phyloP scores from a whole-genome alignment of 139 green algal species.

The Auxenochlorella protothecoides region DNA sequence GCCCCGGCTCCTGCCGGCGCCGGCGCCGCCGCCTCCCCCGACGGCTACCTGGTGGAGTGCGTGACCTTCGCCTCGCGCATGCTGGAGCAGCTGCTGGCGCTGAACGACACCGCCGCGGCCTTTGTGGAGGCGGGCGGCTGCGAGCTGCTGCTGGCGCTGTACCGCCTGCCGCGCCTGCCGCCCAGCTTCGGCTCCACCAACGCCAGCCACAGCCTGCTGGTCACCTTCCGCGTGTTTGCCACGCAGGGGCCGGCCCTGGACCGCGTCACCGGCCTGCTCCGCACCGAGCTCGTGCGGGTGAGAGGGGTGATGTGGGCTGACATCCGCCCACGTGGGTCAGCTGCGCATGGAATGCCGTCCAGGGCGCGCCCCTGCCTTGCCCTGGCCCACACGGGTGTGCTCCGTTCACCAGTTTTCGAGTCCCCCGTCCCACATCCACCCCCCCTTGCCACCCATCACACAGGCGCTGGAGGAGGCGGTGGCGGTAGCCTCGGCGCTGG shows the following conservation, averaged over 20 bases:
- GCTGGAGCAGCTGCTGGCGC: constrained; percentile 76
- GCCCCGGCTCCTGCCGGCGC: background rate
- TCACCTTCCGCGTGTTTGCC: constrained; percentile 55
- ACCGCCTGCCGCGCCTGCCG: constrained; percentile 67
- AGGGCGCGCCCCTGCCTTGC: too few species aligned
- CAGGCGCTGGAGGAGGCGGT: constrained; percentile 26
- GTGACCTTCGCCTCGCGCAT: constrained; percentile 60
- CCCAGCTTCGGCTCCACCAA: constrained; percentile 63
- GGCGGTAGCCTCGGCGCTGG: constrained; percentile 8
- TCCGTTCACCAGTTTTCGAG: background rate
- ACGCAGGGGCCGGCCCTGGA: constrained; percentile 9
- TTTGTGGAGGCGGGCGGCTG: constrained; percentile 73
- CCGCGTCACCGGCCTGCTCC: constrained; percentile 19
- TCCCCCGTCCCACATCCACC: too few species aligned
- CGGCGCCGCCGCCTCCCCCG: constrained; percentile 4
- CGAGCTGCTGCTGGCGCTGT: constrained; percentile 62
- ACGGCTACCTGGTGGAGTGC: constrained; percentile 54
- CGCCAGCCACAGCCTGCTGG: constrained; percentile 60
- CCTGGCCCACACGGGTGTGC: too few species aligned
- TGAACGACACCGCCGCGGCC: constrained; percentile 24
- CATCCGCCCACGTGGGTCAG: background rate
- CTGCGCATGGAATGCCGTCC: too few species aligned
- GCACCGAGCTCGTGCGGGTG: constrained; percentile 6
- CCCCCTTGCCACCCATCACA: constrained; percentile 16
- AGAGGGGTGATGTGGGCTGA: background rate